Percentiles rank a stretch among this genome's conserved stretches.
Evolutionary conservation across 2,329 filamentous ascomycete species (phyloP).

Genomic region (Colletotrichum magnum): DNA sequence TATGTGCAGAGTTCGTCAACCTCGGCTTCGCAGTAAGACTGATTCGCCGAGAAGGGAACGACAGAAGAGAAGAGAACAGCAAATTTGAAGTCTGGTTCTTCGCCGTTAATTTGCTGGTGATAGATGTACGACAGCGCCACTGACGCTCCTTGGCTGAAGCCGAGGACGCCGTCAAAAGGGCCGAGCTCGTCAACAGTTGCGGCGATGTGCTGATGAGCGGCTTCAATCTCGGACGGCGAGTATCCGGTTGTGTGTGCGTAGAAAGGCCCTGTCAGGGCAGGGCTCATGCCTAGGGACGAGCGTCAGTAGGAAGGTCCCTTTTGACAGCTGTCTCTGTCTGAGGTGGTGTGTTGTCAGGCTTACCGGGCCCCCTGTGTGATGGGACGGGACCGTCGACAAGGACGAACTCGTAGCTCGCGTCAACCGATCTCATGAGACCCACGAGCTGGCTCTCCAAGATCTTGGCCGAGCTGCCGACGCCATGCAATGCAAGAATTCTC

Average conservation of each 20-base stretch:
- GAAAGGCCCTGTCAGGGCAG: conserved; percentile 19
- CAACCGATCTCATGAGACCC: conserved; percentile 20
- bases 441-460: conserved; percentile 29
- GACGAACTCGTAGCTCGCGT: conserved; percentile 39
- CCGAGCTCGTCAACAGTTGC: conserved; percentile 37
- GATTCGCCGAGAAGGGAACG: conserved; percentile 22
- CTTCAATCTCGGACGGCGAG: conserved; percentile 14
- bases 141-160: conserved; percentile 44
- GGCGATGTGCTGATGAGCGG: conserved; percentile 21
- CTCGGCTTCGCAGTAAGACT: conserved; percentile 22
- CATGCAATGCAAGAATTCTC: conserved; percentile 32
- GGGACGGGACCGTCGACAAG: conserved; percentile 25
- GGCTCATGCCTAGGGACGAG: conserved; percentile 16
- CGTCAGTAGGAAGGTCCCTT: not conserved
- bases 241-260: conserved; percentile 25
- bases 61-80: conserved; percentile 34
- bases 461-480: conserved; percentile 33
- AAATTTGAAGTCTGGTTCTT: conserved; percentile 29
- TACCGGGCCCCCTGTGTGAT: conserved; percentile 34
- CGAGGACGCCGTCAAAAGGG: conserved; percentile 43
- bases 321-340: not conserved
- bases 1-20: conserved; percentile 25
- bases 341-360: conserved; percentile 2
- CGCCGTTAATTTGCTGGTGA: conserved; percentile 26
- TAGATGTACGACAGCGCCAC: conserved; percentile 28